Evolutionary conservation across 371 early-diverging fungal species (phyloP), one percentile per base, ranked within the genome.

Genomic region (Nematocida sp.): DNA sequence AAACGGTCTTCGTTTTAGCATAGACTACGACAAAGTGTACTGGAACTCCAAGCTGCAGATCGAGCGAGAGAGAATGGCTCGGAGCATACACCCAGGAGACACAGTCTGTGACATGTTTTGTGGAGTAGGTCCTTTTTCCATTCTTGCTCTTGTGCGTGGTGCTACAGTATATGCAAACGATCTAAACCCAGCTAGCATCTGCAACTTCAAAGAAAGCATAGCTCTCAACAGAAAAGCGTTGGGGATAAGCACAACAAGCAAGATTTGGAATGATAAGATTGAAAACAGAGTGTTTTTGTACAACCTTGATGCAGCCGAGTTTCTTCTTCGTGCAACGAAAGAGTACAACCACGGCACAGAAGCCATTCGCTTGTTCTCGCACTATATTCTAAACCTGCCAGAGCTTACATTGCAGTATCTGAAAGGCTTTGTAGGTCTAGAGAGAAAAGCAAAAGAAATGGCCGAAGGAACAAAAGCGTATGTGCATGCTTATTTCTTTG

Each of bases 31-130:
- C 17, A 88, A 90, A 76, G 96, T 96, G 2, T 97, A 97, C 82
- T 96, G 96, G 96, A 97, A 97, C 85, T 94, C 95, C 11, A 87
- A 96, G 37, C 87, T 97, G 40, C 94, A 94, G 67, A 86, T 87
- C 0, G 97, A 96, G 77, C 95, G 96, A 76, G 88, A 89, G 34
- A 87, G 94, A n/a, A 80, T 97, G 31, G 87, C 92, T 40, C 83
- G 85, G 25, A 65, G 80, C 54, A 94, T 95, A 78, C 81, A 86
- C 34, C 75, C 79, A n/a, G 87, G 86, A 2, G 88, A 90, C 32
- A 84, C 85, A 52, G 86, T 96, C 7, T 84, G 84, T 78, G 97
- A 97, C 82, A 92, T 93, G 2, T 89, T 97, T 85, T 94, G 91
- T 1, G 97, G 96, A 38, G 92, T 97, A 1, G 97, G 97, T 0